Evolutionary conservation across 2,329 filamentous ascomycete species (phyloP).

Genomic region (Madurella mycetomatis): DNA sequence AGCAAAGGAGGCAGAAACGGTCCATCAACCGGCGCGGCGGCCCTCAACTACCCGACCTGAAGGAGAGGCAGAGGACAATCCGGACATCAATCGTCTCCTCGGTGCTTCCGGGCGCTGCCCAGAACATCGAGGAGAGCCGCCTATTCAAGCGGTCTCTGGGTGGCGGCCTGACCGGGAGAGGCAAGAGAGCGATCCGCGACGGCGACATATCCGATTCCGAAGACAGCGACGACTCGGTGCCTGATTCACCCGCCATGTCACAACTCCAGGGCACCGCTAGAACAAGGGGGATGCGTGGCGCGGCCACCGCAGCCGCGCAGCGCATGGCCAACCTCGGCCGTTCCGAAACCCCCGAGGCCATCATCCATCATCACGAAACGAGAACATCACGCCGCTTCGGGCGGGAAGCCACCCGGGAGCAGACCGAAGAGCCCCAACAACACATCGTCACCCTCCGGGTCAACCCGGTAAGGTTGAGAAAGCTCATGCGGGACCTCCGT

Average conservation of each 20-base stretch:
- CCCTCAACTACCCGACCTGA: slow-evolving; percentile 89
- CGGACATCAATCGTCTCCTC: slow-evolving; percentile 89
- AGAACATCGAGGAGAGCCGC: slow-evolving; percentile 75
- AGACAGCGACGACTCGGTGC: slow-evolving; percentile 81
- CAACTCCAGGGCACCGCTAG: slow-evolving; percentile 74
- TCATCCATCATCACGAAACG: slow-evolving; percentile 66
- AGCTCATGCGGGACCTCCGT: slow-evolving; percentile 48
- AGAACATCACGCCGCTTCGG: slow-evolving; percentile 59
- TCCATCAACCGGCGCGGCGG: slow-evolving; percentile 92
- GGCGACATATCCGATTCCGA: slow-evolving; percentile 83
- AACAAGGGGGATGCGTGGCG: slow-evolving; percentile 79
- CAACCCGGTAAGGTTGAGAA: slow-evolving; percentile 64
- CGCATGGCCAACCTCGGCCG: slow-evolving; percentile 78
- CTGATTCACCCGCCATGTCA: slow-evolving; percentile 78
- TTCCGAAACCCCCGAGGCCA: slow-evolving; percentile 83
- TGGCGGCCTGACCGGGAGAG: slow-evolving; percentile 53
- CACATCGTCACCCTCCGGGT: slow-evolving; percentile 74
- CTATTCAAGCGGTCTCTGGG: slow-evolving; percentile 75
- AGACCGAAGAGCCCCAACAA: slow-evolving; percentile 69
- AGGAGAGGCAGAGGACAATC: slow-evolving; percentile 89
- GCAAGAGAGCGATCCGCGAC: slow-evolving; percentile 44
- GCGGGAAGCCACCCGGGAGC: slow-evolving; percentile 65
- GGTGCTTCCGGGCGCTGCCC: slow-evolving; percentile 81
- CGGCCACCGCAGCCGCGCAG: slow-evolving; percentile 79
- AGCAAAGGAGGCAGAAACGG: slow-evolving; percentile 90